These are phyloP conservation scores for Pythium periplocum DNA, from an alignment of 352 stramenopile genomes.

Conservation along the genomic window DNA sequence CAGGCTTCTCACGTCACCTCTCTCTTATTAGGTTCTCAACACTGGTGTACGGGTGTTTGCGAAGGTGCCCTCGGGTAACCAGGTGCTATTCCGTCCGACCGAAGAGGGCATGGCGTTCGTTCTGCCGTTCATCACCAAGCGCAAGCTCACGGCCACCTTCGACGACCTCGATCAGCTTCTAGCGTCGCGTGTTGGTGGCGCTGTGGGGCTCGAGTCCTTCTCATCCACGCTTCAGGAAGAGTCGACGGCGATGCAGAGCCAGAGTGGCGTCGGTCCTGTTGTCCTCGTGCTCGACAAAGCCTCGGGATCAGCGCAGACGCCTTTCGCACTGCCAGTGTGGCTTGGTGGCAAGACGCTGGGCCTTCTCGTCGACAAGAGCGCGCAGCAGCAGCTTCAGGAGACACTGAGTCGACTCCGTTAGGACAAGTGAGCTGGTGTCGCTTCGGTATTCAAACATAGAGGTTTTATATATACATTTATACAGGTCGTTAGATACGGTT, in stretches of 20 bases:
- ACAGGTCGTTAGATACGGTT: too few species aligned
- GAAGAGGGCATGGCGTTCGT: constrained; percentile 75
- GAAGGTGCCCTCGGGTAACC: constrained; percentile 40
- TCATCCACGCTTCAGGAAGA: constrained; percentile 26
- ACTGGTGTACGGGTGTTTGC: constrained; percentile 87
- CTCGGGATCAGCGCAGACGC: not conserved
- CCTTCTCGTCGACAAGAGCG: constrained; percentile 46
- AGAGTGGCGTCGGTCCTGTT: constrained; percentile 39
- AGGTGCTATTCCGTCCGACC: constrained; percentile 64
- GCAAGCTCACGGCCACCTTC: constrained; percentile 26
- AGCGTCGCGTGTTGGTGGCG: constrained; percentile 17
- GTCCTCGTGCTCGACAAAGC: constrained; percentile 23
- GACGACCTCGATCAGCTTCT: constrained; percentile 24
- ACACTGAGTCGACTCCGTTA: constrained; percentile 2
- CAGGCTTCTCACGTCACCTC: not conserved
- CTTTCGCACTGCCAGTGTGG: constrained; percentile 45
- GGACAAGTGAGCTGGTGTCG: not conserved
- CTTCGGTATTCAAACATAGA: not conserved
- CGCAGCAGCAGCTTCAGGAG: constrained; percentile 35
- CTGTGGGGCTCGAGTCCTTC: constrained; percentile 30
- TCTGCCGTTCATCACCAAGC: constrained; percentile 80
- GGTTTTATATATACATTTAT: not conserved
- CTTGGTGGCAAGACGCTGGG: constrained; percentile 48
- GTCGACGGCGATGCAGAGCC: constrained; percentile 19
- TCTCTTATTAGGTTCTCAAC: constrained; percentile 57